Evolutionary conservation across 129 eudicot genomes (phyloP).

Genomic region (Escallonia herrerae): DNA sequence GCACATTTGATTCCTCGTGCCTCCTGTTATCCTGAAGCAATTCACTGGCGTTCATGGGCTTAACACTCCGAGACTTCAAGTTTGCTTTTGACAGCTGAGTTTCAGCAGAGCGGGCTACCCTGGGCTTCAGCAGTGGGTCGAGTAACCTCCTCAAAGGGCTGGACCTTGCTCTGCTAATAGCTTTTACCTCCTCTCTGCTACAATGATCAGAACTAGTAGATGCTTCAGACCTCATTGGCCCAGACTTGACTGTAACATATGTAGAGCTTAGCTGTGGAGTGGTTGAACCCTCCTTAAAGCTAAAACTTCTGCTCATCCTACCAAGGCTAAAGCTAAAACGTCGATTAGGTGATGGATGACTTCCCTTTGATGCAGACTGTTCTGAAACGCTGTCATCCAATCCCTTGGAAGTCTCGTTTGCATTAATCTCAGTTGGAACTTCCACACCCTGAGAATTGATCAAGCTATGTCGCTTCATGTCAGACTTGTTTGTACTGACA

Average conservation of each 20-base stretch:
- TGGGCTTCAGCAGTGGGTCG: constrained; percentile 71
- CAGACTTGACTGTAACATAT: constrained; percentile 39
- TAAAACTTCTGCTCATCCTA: constrained; percentile 64
- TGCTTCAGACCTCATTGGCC: constrained; percentile 24
- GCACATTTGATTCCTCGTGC: constrained; percentile 23
- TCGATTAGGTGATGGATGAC: constrained; percentile 33
- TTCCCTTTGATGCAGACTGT: constrained; percentile 24
- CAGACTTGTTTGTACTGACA: neutral
- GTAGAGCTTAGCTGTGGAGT: constrained; percentile 40
- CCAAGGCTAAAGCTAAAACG: constrained; percentile 65
- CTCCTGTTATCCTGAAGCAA: constrained; percentile 25
- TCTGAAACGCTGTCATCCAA: constrained; percentile 16
- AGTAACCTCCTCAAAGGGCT: constrained; percentile 81
- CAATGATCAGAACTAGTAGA: constrained; percentile 9
- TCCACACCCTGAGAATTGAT: no score
- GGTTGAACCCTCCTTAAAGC: constrained; percentile 56
- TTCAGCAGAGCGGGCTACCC: constrained; percentile 33
- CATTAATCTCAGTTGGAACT: no score
- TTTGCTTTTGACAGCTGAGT: constrained; percentile 24
- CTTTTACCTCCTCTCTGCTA: constrained; percentile 23
- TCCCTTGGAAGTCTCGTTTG: constrained; percentile 7
- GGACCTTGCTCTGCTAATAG: constrained; percentile 44
- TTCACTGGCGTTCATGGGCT: constrained; percentile 12
- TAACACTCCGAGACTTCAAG: constrained; percentile 6
- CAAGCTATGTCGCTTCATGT: no score